These are phyloP conservation scores for Aspergillus funiculosus DNA, from an alignment of 495 filamentous ascomycete genomes.

Conservation along the genomic window DNA sequence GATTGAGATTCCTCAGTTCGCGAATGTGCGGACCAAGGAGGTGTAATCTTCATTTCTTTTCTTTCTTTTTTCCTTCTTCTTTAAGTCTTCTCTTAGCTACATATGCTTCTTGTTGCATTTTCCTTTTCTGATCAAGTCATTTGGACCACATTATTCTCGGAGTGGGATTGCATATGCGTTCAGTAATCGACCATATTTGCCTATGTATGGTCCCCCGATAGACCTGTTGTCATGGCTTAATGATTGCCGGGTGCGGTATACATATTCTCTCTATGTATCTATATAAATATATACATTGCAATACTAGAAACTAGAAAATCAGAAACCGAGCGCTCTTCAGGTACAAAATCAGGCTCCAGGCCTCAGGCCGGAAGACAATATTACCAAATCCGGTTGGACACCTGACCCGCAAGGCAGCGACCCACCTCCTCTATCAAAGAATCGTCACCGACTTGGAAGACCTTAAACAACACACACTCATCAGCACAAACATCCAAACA, in stretches of 20 bases:
- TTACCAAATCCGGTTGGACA: conserved; percentile 4
- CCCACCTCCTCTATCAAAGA: neutral
- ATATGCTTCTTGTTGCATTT: conserved; percentile 2
- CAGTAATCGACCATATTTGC: conserved; percentile 5
- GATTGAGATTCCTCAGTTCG: conserved; percentile 43
- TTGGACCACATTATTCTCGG: neutral
- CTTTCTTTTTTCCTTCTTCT: neutral
- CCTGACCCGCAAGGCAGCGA: no score
- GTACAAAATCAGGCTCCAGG: neutral
- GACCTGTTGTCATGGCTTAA: conserved; percentile 2
- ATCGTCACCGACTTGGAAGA: neutral
- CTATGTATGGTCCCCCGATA: conserved; percentile 3
- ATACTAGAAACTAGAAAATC: no score
- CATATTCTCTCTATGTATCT: neutral
- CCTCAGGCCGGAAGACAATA: neutral
- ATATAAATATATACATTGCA: conserved; percentile 2
- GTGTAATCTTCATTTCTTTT: conserved; percentile 23
- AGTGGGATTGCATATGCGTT: conserved; percentile 5
- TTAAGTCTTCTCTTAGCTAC: conserved; percentile 7
- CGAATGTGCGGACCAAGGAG: conserved; percentile 38
- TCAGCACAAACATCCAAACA: neutral
- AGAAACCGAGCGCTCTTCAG: neutral
- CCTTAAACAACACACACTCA: neutral
- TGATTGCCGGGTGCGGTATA: conserved; percentile 1
- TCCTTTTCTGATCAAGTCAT: neutral